Percentiles rank a stretch among this genome's conserved stretches.
Conservation (phyloP, 441 rosid genomes). For the Lepidium campestre region DNA sequence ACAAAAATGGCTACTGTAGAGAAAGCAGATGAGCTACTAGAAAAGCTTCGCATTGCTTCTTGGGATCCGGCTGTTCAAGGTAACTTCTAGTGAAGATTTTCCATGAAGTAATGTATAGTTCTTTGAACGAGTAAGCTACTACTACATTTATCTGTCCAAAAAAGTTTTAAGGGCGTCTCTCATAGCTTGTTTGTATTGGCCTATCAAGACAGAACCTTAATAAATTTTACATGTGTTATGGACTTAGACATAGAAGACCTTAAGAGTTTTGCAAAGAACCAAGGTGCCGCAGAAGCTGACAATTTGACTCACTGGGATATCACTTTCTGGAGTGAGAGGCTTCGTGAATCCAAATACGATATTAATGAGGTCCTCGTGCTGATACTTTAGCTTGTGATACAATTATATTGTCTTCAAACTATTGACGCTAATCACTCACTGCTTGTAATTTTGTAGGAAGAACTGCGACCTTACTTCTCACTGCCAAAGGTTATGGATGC, state of each 20-base stretch:
- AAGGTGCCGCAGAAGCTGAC: slow-evolving; percentile 69
- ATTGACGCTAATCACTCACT: slow-evolving; percentile 2
- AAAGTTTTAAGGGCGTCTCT: background rate
- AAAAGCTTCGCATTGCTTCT: slow-evolving; percentile 78
- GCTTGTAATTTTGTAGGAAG: slow-evolving; percentile 63
- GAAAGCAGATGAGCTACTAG: slow-evolving; percentile 74
- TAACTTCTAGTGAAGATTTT: slow-evolving; percentile 21
- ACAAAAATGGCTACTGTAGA: slow-evolving; percentile 91
- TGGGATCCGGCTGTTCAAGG: slow-evolving; percentile 92
- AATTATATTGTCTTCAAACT: background rate
- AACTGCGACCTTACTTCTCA: slow-evolving; percentile 86
- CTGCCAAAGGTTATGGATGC: slow-evolving; percentile 93
- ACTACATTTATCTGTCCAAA: background rate
- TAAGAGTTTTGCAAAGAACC: slow-evolving; percentile 57
- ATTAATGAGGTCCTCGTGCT: slow-evolving; percentile 65
- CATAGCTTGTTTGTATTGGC: background rate
- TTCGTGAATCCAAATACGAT: slow-evolving; percentile 84
- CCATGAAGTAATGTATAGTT: background rate
- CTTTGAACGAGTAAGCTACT: background rate
- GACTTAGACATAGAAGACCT: slow-evolving; percentile 74
- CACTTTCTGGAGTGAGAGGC: slow-evolving; percentile 92
- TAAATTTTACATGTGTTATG: background rate
- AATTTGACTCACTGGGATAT: slow-evolving; percentile 82
- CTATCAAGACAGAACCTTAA: background rate
- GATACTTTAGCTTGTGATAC: background rate